Evolutionary conservation across 1,284 basidiomycete genomes (phyloP), one percentile per base, ranked within the genome.

Genomic region (Neolentinus lepideus): DNA sequence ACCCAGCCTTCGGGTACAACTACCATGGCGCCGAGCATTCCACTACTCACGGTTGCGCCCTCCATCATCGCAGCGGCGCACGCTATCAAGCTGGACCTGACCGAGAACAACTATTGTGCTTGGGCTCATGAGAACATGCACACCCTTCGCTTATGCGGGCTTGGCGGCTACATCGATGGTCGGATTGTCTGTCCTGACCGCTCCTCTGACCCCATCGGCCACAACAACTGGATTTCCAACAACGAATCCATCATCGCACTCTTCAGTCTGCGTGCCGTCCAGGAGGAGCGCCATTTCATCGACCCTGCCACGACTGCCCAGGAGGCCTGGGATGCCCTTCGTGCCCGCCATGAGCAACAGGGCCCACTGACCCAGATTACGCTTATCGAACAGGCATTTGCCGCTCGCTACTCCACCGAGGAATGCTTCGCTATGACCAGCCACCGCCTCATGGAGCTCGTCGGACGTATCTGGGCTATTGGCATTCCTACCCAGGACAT

Each of bases 341-440:
- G 38, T 19, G 14, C 24, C 1, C 48, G 57, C 2, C 59, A 62
- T 26, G 43, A 54, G 16, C 53, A 59, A 14, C 51, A 54, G 4
- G 59, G 58, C 14, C 45, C 61, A 4, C 56, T 59, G 36, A 52
- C 56, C 4, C 61, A 60, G 33, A 36, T 59, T 16, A 27, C 56
- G 8, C 52, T 57, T 14, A 47, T 62, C 14, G 51, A 55, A 3
- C 57, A 62, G 22, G 50, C 60, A 1, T 54, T 62, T 14, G n/a
- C 33, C 0, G 24, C 47, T 12, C 52, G 48, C 1, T 59, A 54
- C 27, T 48, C 51, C n/a, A 1, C 9, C 8, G 1, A 8, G 27
- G 27, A 47, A 33, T 12, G 12, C 52, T 26, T 56, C 54, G 12
- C 55, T 33, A 2, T 26, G 51, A 26, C 58, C 52, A 31, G 51